Conservation (phyloP, 257 asterid species). For the Knoxia roxburghii region DNA sequence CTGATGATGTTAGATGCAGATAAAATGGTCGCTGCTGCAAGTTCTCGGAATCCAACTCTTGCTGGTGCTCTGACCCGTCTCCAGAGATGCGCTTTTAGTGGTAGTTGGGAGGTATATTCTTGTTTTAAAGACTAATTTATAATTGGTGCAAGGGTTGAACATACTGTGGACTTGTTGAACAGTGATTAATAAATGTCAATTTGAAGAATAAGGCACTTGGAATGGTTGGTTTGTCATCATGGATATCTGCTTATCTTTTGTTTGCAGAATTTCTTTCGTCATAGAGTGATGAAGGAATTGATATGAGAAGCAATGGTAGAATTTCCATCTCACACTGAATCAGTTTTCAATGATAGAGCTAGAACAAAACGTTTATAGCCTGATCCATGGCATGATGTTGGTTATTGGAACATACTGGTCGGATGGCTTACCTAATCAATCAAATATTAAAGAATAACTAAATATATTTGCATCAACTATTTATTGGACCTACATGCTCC, state of each 20-base stretch:
- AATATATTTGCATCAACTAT: not conserved
- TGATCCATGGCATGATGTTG: not conserved
- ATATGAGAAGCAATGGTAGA: not conserved
- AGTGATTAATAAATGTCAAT: not conserved
- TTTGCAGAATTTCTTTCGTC: not conserved
- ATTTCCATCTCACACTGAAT: not conserved
- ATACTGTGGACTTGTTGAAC: not conserved
- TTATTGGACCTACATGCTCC: not conserved
- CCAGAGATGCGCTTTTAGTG: constrained; percentile 97
- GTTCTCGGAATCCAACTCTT: constrained; percentile 98
- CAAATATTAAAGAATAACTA: not conserved
- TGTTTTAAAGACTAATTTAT: not conserved
- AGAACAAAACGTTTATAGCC: not conserved
- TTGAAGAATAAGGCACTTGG: not conserved
- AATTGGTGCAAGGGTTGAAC: not conserved
- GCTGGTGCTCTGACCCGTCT: constrained; percentile 98
- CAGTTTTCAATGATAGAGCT: not conserved
- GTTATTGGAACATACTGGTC: not conserved
- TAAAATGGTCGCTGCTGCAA: constrained; percentile 99
- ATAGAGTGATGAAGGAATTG: not conserved
- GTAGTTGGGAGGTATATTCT: constrained; percentile 92
- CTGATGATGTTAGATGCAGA: constrained; percentile 99
- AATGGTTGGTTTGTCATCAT: not conserved
- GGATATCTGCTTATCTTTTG: not conserved
- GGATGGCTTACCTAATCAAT: not conserved